Evolutionary conservation across 371 early-diverging fungal species (phyloP), one percentile per base, ranked within the genome.

Genomic region (Batrachochytrium dendrobatidis): DNA sequence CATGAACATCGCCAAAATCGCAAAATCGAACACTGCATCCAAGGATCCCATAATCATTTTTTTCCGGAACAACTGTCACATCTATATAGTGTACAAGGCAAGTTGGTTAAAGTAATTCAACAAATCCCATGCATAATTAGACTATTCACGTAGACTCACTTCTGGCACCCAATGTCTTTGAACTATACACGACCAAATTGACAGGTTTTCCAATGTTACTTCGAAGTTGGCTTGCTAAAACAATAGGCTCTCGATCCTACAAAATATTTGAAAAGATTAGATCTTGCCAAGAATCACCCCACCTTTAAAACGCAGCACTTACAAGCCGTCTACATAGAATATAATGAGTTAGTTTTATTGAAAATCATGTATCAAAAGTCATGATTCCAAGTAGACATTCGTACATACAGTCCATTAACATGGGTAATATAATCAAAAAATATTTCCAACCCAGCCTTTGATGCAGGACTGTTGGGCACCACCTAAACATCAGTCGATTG

Each of bases 21-120:
- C 88, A 89, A 59, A 78, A 86, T 25, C 87, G 78, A 53, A 88
- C 83, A n/a, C 80, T 80, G 57, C 85, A 86, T 17, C 88, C 88
- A 69, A 75, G 61, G 35, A 72, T 45, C 18, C 72, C 70, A 15
- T 72, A 69, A 20, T 59, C 63, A 7, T 72, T 65, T 58, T 53
- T 67, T 32, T 73, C 73, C 1, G 87, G 87, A 28, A 71, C 72
- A 43, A 86, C 61, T 6, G 65, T 73, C 5, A 85, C 70, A 15
- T 80, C 86, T 83, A 71, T 12, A n/a, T n/a, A 29, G n/a, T n/a
- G n/a, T n/a, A n/a, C n/a, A n/a, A n/a, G n/a, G n/a, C n/a, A n/a
- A n/a, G n/a, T n/a, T n/a, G n/a, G n/a, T n/a, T 39, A 39, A 12
- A 12, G 15, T 39, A 12, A 15, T 15, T 39, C 39, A 39, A n/a